Conservation (phyloP, 148 eudicot genomes). For the Rhododendron vialii region DNA sequence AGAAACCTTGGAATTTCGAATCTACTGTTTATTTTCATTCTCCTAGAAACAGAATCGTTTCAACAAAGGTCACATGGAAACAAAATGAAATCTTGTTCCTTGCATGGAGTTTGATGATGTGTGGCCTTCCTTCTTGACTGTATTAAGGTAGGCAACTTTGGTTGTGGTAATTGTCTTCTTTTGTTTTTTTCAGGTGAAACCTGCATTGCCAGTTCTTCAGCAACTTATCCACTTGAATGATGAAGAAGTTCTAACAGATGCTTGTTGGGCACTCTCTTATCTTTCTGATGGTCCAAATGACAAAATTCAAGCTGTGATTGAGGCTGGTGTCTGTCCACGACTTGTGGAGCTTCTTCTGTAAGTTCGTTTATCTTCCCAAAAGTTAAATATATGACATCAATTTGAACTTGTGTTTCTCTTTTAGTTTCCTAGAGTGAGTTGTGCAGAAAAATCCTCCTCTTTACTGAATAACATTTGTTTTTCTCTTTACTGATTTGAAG, state of each 20-base stretch:
- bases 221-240: slow-evolving; percentile 72
- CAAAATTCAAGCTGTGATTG: slow-evolving; percentile 92
- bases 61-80: background rate
- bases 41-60: background rate
- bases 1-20: background rate
- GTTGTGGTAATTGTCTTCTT: background rate
- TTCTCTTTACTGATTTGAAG: background rate
- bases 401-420: background rate
- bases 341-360: slow-evolving; percentile 84
- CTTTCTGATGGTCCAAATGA: slow-evolving; percentile 95
- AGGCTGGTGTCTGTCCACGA: slow-evolving; percentile 79
- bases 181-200: slow-evolving; percentile 52
- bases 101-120: background rate
- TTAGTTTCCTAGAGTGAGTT: background rate
- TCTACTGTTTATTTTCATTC: background rate
- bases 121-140: background rate
- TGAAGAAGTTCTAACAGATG: slow-evolving; percentile 91
- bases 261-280: slow-evolving; percentile 97
- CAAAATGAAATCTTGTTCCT: background rate
- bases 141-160: background rate
- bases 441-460: background rate
- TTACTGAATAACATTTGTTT: background rate
- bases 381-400: background rate
- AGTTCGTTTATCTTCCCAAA: slow-evolving; percentile 16
- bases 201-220: slow-evolving; percentile 73